Evolutionary conservation across 495 filamentous ascomycete genomes (phyloP), one percentile per base, ranked within the genome.

Genomic region (Monascus purpureus): DNA sequence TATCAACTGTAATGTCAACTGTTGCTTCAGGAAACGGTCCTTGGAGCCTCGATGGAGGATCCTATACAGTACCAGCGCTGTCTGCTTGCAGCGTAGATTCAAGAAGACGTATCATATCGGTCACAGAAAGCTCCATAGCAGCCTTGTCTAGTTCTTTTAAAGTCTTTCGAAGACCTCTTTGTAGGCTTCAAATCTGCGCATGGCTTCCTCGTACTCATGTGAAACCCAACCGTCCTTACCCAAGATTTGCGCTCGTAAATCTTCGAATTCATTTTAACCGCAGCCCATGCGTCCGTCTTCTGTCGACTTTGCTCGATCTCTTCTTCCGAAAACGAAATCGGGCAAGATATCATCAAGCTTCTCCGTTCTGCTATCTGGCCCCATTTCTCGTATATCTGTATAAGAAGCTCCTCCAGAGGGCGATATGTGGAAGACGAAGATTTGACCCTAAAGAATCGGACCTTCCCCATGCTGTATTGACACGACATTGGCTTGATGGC

Each of bases 191-290:
- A 12, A 43, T 17, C 28, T 34, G 24, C 28, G 34, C 17, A 35
- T 38, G 6, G 44, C 37, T 29, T 39, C 38, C 6, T 43, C 29
- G 19, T 41, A 44, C 12, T 39, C 34, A 44, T 47, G 31, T 13
- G 38, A 43, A 13, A 47, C 41, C 41, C 37, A 43, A 17, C 44
- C 37, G 36, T 47, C 40, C n/a, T 47, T 31, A 27, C 41, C 40
- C 4, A 23, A 8, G 13, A 41, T 18, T 14, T 31, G 2, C 18
- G 28, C 12, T 20, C 29, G 37, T 32, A 47, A 24, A 6, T 29
- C 14, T 0, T 43, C 34, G 32, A 41, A 41, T 9, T 47, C 37
- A 8, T 14, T n/a, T 32, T 15, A 41, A 20, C 18, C 35, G 4
- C 32, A 4, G 38, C 38, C 44, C 40, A 47, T 28, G 8, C 29